Evolutionary conservation across 371 early-diverging fungal species (phyloP), one percentile per base, ranked within the genome.

Genomic region (Mucor circinelloides): DNA sequence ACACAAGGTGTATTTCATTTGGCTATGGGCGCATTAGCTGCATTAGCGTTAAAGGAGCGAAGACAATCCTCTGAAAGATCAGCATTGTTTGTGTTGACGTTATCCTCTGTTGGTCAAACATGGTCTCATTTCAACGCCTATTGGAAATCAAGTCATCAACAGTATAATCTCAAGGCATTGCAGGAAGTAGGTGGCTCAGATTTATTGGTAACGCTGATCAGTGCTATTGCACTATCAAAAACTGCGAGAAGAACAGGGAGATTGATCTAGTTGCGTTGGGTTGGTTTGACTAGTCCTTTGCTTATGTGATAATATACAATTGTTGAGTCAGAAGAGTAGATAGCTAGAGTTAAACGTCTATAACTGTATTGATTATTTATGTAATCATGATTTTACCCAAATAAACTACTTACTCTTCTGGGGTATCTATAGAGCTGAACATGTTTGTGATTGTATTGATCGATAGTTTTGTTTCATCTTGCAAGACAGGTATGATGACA

Each of bases 321-420:
- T 12, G 81, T 81, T 6, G 84, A 77, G 57, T 83, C 84, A 19
- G 70, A 66, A n/a, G 78, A 72, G 52, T 77, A 76, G 31, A 83
- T 81, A 10, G 80, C 84, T 3, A 83, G 32, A 27, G 84, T 83
- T 76, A 32, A 32, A n/a, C 8, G 15, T 46, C 15, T 13, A 31
- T 25, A 34, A n/a, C 9, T 10, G 27, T 25, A 4, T 0, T 40
- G 40, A 4, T 40, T 17, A 40, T 23, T 52, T 23, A 27, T 52
- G 52, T 27, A 52, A 52, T 52, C 27, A 52, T 27, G 52, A 52
- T 40, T 31, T 10, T 15, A 42, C 25, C 30, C 23, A 21, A 61
- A 60, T 40, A 58, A 55, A 63, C 31, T 1, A 31, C 25, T 27
- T 52, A 52, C 52, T 52, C 52, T 27, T 4, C 52, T 52, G 52